These are phyloP conservation scores for Mycena sp. DNA, from an alignment of 1,284 basidiomycete species.

Conservation along the genomic window DNA sequence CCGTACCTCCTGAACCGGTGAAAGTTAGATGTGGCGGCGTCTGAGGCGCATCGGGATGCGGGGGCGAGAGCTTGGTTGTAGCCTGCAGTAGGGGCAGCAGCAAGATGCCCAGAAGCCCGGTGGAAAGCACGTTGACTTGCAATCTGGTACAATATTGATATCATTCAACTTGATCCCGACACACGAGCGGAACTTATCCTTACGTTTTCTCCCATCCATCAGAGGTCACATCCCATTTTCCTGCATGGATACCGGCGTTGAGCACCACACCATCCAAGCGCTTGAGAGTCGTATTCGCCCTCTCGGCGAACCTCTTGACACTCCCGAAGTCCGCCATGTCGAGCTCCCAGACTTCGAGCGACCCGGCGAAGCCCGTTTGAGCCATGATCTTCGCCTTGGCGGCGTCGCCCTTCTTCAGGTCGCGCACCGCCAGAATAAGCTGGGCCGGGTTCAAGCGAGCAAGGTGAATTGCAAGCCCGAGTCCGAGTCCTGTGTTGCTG, in stretches of 20 bases:
- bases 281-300: conserved; percentile 5
- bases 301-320: conserved; percentile 16
- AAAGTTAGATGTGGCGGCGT: conserved; percentile 3
- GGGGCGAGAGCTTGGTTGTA: conserved; percentile 24
- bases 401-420: conserved; percentile 42
- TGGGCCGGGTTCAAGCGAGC: conserved; percentile 49
- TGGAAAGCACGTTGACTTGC: conserved; percentile 43
- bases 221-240: conserved; percentile 6
- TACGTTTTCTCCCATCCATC: conserved; percentile 27
- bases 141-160: too few species aligned
- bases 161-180: too few species aligned
- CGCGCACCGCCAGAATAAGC: conserved; percentile 53
- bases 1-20: too few species aligned
- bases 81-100: conserved; percentile 38
- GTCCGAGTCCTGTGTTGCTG: conserved; percentile 54
- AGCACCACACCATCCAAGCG: conserved; percentile 24
- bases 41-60: conserved; percentile 3
- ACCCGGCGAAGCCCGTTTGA: conserved; percentile 12
- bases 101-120: conserved; percentile 39
- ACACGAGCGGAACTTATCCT: too few species aligned
- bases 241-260: conserved; percentile 11
- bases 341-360: conserved; percentile 29
- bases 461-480: conserved; percentile 53
- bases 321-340: conserved; percentile 22
- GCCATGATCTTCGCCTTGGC: too few species aligned